phyloP scores from a whole-genome alignment of 208 protist genomes.

The Acanthamoeba healyi region DNA sequence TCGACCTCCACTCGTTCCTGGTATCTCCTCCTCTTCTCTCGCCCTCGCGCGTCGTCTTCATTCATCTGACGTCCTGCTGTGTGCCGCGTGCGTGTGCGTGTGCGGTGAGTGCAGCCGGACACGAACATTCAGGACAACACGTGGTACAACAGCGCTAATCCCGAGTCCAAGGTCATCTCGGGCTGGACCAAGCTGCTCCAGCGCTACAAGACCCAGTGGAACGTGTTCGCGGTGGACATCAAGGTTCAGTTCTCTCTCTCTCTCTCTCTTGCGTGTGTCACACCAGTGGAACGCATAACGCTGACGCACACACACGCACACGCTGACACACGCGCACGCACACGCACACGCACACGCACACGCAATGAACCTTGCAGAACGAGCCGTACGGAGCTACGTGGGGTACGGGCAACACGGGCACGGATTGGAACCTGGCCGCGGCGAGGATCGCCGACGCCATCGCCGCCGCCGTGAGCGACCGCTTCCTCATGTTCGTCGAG shows the following conservation, averaged over 20 bases:
- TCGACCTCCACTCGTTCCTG: slow-evolving; percentile 46
- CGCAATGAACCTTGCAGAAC: neutral
- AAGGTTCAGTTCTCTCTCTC: neutral
- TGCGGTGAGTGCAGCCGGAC: neutral
- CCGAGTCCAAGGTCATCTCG: slow-evolving; percentile 49
- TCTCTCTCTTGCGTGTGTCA: neutral
- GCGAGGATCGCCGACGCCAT: neutral
- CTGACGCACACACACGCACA: neutral
- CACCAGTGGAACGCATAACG: neutral
- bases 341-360: neutral
- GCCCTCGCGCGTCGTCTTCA: neutral
- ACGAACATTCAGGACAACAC: slow-evolving; percentile 36
- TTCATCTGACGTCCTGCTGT: neutral
- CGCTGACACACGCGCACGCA: neutral
- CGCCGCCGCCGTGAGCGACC: neutral
- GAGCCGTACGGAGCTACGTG: slow-evolving; percentile 51
- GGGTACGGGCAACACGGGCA: slow-evolving; percentile 50
- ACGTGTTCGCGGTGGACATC: slow-evolving; percentile 63
- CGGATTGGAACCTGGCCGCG: slow-evolving; percentile 45
- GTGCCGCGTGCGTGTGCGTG: neutral
- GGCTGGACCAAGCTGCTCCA: slow-evolving; percentile 29
- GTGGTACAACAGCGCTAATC: slow-evolving; percentile 70
- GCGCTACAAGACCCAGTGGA: slow-evolving; percentile 54
- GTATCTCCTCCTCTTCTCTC: no score
- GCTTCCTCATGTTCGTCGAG: slow-evolving; percentile 51